These are phyloP conservation scores for Cadophora sp. DNA, from an alignment of 2,329 filamentous ascomycete species.

Conservation along the genomic window DNA sequence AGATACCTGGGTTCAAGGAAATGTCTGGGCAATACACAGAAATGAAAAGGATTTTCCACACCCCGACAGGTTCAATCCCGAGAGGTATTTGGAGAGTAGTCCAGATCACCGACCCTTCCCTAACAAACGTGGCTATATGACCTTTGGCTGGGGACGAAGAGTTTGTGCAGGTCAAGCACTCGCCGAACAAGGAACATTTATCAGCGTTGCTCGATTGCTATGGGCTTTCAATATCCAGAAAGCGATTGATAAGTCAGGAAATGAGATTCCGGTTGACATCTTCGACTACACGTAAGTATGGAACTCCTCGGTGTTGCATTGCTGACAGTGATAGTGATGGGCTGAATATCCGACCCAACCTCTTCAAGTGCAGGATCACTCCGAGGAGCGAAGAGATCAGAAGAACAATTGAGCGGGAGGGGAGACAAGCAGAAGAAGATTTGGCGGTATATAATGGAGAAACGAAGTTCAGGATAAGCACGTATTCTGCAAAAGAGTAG, in stretches of 20 bases:
- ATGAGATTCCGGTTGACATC: slow-evolving; percentile 32
- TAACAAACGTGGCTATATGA: slow-evolving; percentile 61
- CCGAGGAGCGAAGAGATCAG: slow-evolving; percentile 36
- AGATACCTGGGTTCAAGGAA: slow-evolving; percentile 47
- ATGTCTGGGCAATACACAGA: slow-evolving; percentile 26
- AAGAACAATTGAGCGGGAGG: slow-evolving; percentile 28
- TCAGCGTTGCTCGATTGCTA: slow-evolving; percentile 24
- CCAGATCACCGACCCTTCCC: slow-evolving; percentile 53
- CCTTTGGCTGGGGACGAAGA: slow-evolving; percentile 59
- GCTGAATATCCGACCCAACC: slow-evolving; percentile 38
- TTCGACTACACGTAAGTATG: slow-evolving; percentile 40
- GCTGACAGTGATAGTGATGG: slow-evolving; percentile 25
- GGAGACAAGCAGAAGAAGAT: slow-evolving; percentile 24
- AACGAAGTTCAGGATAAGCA: slow-evolving; percentile 30
- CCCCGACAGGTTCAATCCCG: slow-evolving; percentile 53
- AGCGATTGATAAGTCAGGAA: slow-evolving; percentile 28
- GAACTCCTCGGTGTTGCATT: not conserved
- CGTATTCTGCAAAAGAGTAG: slow-evolving; percentile 19
- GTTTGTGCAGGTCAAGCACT: slow-evolving; percentile 58
- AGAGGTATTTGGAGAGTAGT: slow-evolving; percentile 49
- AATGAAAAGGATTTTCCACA: slow-evolving; percentile 46
- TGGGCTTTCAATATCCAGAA: slow-evolving; percentile 32
- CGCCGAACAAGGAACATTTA: slow-evolving; percentile 47
- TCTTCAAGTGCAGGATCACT: slow-evolving; percentile 44
- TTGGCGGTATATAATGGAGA: slow-evolving; percentile 29